These are phyloP conservation scores for Parmelia sp. DNA, from an alignment of 495 filamentous ascomycete genomes.

Conservation along the genomic window DNA sequence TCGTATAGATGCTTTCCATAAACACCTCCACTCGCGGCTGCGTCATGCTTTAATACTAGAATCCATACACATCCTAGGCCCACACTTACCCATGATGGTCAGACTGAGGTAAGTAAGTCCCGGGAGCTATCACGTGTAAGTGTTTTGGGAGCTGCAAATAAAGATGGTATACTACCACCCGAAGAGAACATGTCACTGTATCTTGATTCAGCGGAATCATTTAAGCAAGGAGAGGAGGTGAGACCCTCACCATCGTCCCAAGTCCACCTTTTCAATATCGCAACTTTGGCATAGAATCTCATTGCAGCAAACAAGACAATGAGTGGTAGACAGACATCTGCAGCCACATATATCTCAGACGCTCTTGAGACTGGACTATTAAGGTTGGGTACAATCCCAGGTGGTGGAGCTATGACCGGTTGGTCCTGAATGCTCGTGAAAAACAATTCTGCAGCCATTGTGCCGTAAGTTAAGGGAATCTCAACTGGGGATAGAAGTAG, in stretches of 20 bases:
- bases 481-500: no score
- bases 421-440: neutral
- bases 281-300: conserved; percentile 16
- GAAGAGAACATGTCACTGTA: no score
- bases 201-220: no score
- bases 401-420: conserved; percentile 14
- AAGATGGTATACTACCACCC: no score
- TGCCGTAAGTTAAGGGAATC: no score
- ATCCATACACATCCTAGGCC: neutral
- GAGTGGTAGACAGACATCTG: conserved; percentile 19
- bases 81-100: neutral
- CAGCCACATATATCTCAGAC: conserved; percentile 6
- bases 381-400: conserved; percentile 13
- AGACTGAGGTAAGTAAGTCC: neutral
- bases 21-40: conserved; percentile 4
- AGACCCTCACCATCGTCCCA: conserved; percentile 21
- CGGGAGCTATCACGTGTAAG: no score
- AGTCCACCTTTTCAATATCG: conserved; percentile 15
- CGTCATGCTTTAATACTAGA: neutral
- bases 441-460: conserved; percentile 2
- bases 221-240: neutral
- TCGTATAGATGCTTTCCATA: conserved; percentile 12
- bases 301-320: conserved; percentile 19
- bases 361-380: conserved; percentile 13
- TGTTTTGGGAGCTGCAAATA: no score